Evolutionary conservation across 2,329 filamentous ascomycete genomes (phyloP).

Genomic region (Aspergillus costaricaensis): DNA sequence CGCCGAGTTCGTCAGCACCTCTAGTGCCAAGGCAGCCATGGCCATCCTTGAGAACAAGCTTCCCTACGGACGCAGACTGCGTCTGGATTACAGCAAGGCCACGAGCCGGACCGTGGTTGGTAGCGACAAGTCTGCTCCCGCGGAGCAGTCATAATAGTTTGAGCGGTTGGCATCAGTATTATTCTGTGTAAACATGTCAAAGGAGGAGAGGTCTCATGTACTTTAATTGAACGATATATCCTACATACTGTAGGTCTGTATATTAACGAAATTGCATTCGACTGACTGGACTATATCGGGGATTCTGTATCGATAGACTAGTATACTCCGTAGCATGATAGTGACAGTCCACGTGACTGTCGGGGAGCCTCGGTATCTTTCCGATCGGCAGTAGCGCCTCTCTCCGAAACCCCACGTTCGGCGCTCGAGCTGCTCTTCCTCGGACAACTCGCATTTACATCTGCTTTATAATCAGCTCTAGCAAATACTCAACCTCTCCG

Average conservation of each 20-base stretch:
- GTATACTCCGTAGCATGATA: not conserved
- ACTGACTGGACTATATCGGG: too few species aligned
- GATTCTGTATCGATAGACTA: not conserved
- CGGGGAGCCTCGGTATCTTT: slow-evolving; percentile 26
- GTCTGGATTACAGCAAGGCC: slow-evolving; percentile 61
- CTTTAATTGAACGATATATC: not conserved
- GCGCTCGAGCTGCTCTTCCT: slow-evolving; percentile 13
- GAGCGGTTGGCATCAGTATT: too few species aligned
- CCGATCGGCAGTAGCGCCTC: slow-evolving; percentile 23
- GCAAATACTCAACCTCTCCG: not conserved
- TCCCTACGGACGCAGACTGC: slow-evolving; percentile 67
- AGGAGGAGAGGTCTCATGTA: not conserved
- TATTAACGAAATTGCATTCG: too few species aligned
- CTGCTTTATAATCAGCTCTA: not conserved
- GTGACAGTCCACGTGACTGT: slow-evolving; percentile 23
- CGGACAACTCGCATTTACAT: slow-evolving; percentile 7
- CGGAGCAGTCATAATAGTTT: too few species aligned
- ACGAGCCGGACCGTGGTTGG: slow-evolving; percentile 7
- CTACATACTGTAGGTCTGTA: not conserved
- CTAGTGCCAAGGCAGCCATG: slow-evolving; percentile 63
- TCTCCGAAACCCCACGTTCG: slow-evolving; percentile 30
- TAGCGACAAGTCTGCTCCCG: too few species aligned
- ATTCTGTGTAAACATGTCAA: not conserved
- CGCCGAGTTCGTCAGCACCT: slow-evolving; percentile 71
- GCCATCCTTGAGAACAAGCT: slow-evolving; percentile 58